These are phyloP conservation scores for Psilocybe cubensis DNA, from an alignment of 768 basidiomycete genomes.

Conservation along the genomic window DNA sequence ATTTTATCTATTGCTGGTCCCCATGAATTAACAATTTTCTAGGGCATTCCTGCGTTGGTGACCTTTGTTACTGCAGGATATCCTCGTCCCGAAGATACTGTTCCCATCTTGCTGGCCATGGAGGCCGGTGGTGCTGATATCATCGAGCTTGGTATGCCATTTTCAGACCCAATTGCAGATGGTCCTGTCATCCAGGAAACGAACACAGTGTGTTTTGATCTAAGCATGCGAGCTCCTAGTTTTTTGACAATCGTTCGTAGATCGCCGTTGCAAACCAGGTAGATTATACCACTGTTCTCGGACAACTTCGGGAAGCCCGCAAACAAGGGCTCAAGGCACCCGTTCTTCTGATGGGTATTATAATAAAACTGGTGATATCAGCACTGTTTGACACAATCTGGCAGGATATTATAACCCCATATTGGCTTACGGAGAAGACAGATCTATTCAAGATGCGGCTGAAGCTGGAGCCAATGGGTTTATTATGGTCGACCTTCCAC, in stretches of 20 bases:
- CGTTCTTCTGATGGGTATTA: constrained; percentile 90
- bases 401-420: constrained; percentile 97
- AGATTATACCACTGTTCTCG: constrained; percentile 76
- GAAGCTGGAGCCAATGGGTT: constrained; percentile 96
- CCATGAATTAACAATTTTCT: neutral
- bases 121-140: constrained; percentile 92
- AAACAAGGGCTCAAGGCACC: constrained; percentile 82
- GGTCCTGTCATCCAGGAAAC: constrained; percentile 92
- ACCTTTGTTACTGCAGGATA: constrained; percentile 97
- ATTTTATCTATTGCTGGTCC: neutral
- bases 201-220: constrained; percentile 73
- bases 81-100: constrained; percentile 78
- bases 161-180: constrained; percentile 96
- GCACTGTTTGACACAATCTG: constrained; percentile 7
- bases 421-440: constrained; percentile 94
- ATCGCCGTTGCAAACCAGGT: constrained; percentile 82
- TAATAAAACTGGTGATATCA: neutral
- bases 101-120: constrained; percentile 89
- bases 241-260: constrained; percentile 42
- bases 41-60: constrained; percentile 69
- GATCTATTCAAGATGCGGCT: constrained; percentile 86
- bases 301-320: constrained; percentile 77
- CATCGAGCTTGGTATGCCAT: constrained; percentile 94
- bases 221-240: neutral
- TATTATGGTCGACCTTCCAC: constrained; percentile 96